A percentile compares a stretch with the other conserved stretches of the same genome.
phyloP scores from a whole-genome alignment of 768 basidiomycete species.

The Porphyrellus cyaneotinctus region DNA sequence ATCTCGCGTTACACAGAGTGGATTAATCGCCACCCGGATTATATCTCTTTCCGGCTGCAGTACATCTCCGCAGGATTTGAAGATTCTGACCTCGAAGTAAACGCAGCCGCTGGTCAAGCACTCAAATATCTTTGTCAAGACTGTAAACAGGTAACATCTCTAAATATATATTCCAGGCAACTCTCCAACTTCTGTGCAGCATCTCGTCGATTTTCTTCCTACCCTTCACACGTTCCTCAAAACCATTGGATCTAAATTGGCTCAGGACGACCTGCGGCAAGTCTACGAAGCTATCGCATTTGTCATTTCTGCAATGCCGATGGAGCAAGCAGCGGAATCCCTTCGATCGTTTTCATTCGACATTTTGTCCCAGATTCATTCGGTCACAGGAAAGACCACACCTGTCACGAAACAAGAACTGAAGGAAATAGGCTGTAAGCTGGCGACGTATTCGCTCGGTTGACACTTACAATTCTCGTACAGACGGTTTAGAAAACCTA shows the following conservation, averaged over 20 bases:
- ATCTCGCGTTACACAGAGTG: constrained; percentile 96
- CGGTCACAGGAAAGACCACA: constrained; percentile 49
- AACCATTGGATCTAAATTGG: constrained; percentile 72
- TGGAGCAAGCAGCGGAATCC: constrained; percentile 81
- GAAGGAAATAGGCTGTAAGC: constrained; percentile 62
- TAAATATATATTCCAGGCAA: constrained; percentile 5
- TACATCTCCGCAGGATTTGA: constrained; percentile 94
- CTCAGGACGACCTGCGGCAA: constrained; percentile 84
- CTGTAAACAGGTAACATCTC: constrained; percentile 67
- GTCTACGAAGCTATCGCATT: constrained; percentile 95
- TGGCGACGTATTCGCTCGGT: background rate
- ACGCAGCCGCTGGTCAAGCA: constrained; percentile 92
- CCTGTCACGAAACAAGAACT: constrained; percentile 68
- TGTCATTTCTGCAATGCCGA: constrained; percentile 92
- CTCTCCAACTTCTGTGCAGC: constrained; percentile 40
- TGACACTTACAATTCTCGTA: constrained; percentile 7
- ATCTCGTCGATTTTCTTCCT: constrained; percentile 87
- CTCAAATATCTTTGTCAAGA: constrained; percentile 97
- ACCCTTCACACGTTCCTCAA: constrained; percentile 87
- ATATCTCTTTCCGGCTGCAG: constrained; percentile 80
- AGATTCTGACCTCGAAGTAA: constrained; percentile 72
- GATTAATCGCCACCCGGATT: constrained; percentile 85
- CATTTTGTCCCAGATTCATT: constrained; percentile 73
- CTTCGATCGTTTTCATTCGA: constrained; percentile 85
- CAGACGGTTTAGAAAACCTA: constrained; percentile 87